phyloP scores from a whole-genome alignment of 2,329 filamentous ascomycete genomes.

The Byssochlamys sp. region DNA sequence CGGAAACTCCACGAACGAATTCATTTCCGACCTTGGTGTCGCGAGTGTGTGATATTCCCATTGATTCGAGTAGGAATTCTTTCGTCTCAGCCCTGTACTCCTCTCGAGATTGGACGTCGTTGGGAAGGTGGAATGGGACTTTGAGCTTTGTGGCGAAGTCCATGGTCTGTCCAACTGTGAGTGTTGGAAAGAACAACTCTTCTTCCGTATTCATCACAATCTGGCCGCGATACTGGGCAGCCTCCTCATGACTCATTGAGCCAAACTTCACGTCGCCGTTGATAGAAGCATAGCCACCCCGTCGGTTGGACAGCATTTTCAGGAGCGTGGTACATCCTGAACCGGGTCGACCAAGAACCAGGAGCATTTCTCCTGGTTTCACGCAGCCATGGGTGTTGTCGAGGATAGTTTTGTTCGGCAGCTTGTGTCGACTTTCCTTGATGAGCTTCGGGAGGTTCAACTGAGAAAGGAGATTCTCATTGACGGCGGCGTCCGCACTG shows the following conservation, averaged over 20 bases:
- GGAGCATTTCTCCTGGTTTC: constrained; percentile 62
- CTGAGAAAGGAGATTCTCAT: constrained; percentile 55
- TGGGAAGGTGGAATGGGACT: constrained; percentile 41
- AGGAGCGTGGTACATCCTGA: constrained; percentile 63
- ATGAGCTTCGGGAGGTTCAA: constrained; percentile 47
- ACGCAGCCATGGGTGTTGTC: constrained; percentile 59
- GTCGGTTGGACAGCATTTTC: constrained; percentile 58
- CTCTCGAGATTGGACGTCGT: constrained; percentile 34
- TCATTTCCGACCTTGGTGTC: constrained; percentile 61
- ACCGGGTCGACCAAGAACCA: constrained; percentile 60
- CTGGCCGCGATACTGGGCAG: constrained; percentile 44
- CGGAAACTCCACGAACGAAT: constrained; percentile 56
- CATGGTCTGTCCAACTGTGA: constrained; percentile 45
- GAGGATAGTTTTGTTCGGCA: constrained; percentile 55
- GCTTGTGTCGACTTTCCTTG: constrained; percentile 45
- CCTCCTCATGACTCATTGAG: constrained; percentile 32
- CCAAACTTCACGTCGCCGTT: constrained; percentile 52
- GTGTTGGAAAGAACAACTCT: constrained; percentile 42
- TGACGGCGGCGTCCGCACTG: constrained; percentile 52
- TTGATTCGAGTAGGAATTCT: constrained; percentile 49
- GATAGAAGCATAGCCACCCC: constrained; percentile 50
- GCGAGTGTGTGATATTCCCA: constrained; percentile 50
- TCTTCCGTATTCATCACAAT: constrained; percentile 50
- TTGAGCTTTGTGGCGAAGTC: constrained; percentile 51
- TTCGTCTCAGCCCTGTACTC: constrained; percentile 40